A percentile compares a stretch with the other conserved stretches of the same genome.
phyloP scores from a whole-genome alignment of 257 asterid genomes.

The Scutellaria baicalensis region DNA sequence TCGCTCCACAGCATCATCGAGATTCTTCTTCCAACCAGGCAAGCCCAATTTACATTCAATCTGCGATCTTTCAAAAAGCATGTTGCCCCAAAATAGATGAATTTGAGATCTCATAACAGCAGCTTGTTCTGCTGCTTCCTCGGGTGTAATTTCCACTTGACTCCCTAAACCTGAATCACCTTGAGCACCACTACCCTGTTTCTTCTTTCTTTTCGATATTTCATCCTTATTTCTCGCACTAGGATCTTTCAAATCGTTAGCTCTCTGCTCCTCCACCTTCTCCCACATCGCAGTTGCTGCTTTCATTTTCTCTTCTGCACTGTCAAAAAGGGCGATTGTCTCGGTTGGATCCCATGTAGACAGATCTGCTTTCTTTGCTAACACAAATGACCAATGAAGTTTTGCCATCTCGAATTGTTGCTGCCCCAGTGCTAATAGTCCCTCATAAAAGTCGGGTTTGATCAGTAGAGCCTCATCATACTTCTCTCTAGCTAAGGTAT shows the following conservation, averaged over 20 bases:
- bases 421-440: constrained; percentile 83
- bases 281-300: constrained; percentile 95
- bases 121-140: constrained; percentile 81
- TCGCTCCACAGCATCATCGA: constrained; percentile 69
- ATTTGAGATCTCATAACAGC: constrained; percentile 91
- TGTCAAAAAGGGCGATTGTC: constrained; percentile 63
- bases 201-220: constrained; percentile 49
- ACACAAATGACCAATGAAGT: constrained; percentile 85
- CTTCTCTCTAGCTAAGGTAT: constrained; percentile 66
- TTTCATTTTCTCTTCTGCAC: constrained; percentile 84
- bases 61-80: constrained; percentile 92
- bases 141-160: constrained; percentile 51
- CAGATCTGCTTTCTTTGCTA: constrained; percentile 80
- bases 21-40: constrained; percentile 76
- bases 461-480: constrained; percentile 73
- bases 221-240: constrained; percentile 62
- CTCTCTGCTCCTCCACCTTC: constrained; percentile 83
- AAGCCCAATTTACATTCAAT: constrained; percentile 67
- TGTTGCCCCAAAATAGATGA: constrained; percentile 91
- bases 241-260: constrained; percentile 61
- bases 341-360: constrained; percentile 80
- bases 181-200: constrained; percentile 44
- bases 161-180: constrained; percentile 35
- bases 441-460: constrained; percentile 85
- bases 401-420: constrained; percentile 98